Evolutionary conservation across 495 filamentous ascomycete species (phyloP).

Genomic region (Rhizodiscina lignyota): DNA sequence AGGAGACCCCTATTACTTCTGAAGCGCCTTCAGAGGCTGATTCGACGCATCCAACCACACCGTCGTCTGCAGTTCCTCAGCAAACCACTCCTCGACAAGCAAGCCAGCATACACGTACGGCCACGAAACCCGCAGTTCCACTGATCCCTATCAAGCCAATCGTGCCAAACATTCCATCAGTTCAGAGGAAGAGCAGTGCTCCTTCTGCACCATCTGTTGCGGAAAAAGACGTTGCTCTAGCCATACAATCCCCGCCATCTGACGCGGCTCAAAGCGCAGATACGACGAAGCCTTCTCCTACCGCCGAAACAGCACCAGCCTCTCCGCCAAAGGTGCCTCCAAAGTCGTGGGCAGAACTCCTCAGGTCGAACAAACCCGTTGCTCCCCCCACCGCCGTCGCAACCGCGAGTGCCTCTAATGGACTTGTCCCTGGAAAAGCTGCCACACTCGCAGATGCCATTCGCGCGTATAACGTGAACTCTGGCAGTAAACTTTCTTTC

Average conservation of each 20-base stretch:
- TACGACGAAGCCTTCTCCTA: conserved; percentile 3
- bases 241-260: too few relatives aligned
- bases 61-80: conserved; percentile 33
- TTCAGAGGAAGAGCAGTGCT: too few relatives aligned
- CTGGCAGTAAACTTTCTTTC: conserved; percentile 53
- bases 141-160: conserved; percentile 52
- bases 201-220: too few relatives aligned
- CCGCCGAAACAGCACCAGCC: conserved; percentile 14
- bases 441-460: conserved; percentile 59
- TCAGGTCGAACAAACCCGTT: conserved; percentile 32
- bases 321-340: conserved; percentile 27
- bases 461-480: conserved; percentile 42
- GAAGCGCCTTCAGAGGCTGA: conserved; percentile 47
- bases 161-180: conserved; percentile 31
- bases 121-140: conserved; percentile 34
- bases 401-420: conserved; percentile 23
- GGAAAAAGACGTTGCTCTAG: too few relatives aligned
- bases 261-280: too few relatives aligned
- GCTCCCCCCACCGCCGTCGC: conserved; percentile 16
- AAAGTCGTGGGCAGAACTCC: conserved; percentile 66
- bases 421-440: conserved; percentile 31
- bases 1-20: conserved; percentile 52
- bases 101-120: conserved; percentile 23
- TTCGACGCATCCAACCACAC: conserved; percentile 55
- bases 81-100: conserved; percentile 12